phyloP scores from a whole-genome alignment of 371 early-diverging fungal species.

The Zancudomyces culisetae region DNA sequence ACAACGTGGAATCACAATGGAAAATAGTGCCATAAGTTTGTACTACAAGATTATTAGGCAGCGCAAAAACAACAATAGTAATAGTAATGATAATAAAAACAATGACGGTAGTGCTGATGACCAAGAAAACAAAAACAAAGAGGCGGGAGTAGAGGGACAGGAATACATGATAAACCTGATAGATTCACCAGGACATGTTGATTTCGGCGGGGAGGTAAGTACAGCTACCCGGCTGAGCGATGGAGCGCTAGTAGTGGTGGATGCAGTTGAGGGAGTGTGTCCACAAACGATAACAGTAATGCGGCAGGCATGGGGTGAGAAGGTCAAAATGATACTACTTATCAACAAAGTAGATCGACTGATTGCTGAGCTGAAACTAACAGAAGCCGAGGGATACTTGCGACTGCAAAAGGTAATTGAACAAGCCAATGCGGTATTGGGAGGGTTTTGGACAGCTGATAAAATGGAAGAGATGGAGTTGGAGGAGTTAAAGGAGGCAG shows the following conservation, averaged over 20 bases:
- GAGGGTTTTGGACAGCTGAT: conserved; percentile 76
- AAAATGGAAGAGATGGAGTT: conserved; percentile 69
- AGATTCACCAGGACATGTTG: conserved; percentile 99
- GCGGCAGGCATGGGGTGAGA: conserved; percentile 82
- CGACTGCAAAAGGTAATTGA: conserved; percentile 82
- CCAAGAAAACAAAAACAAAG: not conserved
- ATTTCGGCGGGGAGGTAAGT: conserved; percentile 95
- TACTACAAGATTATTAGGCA: conserved; percentile 47
- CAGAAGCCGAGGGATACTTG: conserved; percentile 74
- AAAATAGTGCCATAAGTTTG: conserved; percentile 88
- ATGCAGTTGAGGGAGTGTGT: conserved; percentile 97
- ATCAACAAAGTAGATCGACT: conserved; percentile 98
- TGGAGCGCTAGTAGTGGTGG: conserved; percentile 92
- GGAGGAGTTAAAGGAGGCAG: too few species aligned
- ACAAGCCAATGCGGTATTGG: conserved; percentile 90
- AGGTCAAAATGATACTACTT: conserved; percentile 79
- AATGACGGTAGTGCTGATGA: too few species aligned
- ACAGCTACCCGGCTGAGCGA: conserved; percentile 93
- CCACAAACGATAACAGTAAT: conserved; percentile 94
- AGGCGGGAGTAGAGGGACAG: conserved; percentile 8
- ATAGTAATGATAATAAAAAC: not conserved
- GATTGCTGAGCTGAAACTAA: conserved; percentile 78
- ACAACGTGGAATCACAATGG: conserved; percentile 99
- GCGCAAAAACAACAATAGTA: conserved; percentile 1
- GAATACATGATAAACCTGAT: conserved; percentile 92